Base-by-base conservation (phyloP, 2,329 filamentous ascomycete species). In the Aspergillus clavatus region DNA sequence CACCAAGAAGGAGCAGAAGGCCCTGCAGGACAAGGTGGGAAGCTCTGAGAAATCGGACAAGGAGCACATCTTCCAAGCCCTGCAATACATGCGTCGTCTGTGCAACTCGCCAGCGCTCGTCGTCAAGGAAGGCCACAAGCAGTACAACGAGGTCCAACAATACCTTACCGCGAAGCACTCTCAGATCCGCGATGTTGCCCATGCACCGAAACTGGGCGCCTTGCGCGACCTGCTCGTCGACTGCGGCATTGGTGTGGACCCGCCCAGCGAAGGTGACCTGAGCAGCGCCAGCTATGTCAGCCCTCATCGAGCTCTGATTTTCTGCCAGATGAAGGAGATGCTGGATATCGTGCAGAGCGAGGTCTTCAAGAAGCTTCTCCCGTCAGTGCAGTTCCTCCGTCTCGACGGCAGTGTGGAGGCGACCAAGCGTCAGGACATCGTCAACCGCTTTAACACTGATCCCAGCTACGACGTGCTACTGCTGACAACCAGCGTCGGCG, bases 241-340 rank as follows among this genome's bases (percentile, higher is more conserved):
- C 70, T 98, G 93, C 60, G 94, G 94, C 46, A 98, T 98, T 59
- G 93, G 93, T 24, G 79, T 86, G 29, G 83, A 89, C 50, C 79
- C 81, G 24, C 55, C 62, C 7, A 58, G 65, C 12, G 77, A 79
- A 53, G 74, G 73, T 16, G 74, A 77, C 33, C 65, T 85, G 10
- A 77, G 78, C 12, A 75, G 77, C 46, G 77, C 80, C 40, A 81
- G 88, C 66, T 94, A 90, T 31, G 94, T 98, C 65, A 95, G 93
- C 50, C 93, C 91, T 23, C 93, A 98, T 65, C 87, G 93, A 36
- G 94, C 93, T 0, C 80, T 98, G 22, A 86, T 98, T 55, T 98
- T 98, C 76, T 98, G 93, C 61, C 93, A 98, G 67, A 96, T 98
- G 89, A 98, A 98, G 71, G 93, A 98, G 68, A 98, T 98, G 94